Base-by-base conservation (phyloP, 2,329 filamentous ascomycete genomes). In the Endoconidiophora laricicola region DNA sequence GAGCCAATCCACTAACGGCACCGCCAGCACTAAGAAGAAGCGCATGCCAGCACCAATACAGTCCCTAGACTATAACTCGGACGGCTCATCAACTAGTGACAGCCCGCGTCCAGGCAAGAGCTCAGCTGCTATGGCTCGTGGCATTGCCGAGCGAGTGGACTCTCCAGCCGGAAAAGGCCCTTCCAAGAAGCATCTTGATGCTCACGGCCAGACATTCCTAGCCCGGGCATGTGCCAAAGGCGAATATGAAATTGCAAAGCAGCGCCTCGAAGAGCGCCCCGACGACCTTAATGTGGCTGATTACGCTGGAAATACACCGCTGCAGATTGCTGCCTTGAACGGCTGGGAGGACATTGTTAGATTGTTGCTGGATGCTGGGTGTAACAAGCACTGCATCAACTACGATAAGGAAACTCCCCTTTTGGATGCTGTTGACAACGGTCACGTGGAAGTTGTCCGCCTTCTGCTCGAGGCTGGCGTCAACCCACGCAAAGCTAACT, bases 341-440 rank as follows among this genome's bases (percentile, higher is more conserved):
- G 91, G 91, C 5, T 84, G 81, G 62, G 80, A 81, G 29, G 78
- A 91, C 49, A 88, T 96, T 51, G 91, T 96, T 38, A 80, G 84
- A 61, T 82, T 94, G 48, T 68, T 98, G 38, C 79, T 98, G 54
- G 77, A 85, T 6, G 81, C 86, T 55, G 85, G 86, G 33, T 94
- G 88, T 64, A 82, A 85, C 50, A 73, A 91, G 43, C 84, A 95
- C 59, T 90, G 75, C 58, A 69, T 80, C 52, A 80, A 83, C 58
- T 80, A 86, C 58, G 82, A 87, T 58, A 86, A 86, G 59, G 91
- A 98, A 59, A 96, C 91, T 0, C 91, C 91, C 24, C 73, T 98
- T 36, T 81, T 98, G 49, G 91, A 98, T 67, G 91, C 91, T 4
- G 87, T 96, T 24, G 91, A 96, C 58, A 98, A 98, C 59, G 86